These are phyloP conservation scores for Metschnikowia hibisci DNA, from an alignment of 805 yeast genomes.

Conservation along the genomic window DNA sequence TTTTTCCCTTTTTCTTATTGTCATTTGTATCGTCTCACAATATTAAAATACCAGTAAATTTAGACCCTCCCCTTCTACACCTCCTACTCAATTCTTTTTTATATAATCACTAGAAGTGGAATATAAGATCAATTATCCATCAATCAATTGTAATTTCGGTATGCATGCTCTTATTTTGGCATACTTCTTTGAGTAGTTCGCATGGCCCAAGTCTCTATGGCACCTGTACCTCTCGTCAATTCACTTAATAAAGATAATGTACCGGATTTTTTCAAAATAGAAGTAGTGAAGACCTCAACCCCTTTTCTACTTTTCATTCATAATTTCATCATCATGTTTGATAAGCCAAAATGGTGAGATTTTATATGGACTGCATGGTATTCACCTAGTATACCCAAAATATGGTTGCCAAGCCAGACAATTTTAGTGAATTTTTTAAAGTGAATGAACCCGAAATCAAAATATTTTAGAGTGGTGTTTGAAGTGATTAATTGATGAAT, in stretches of 20 bases:
- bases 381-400: constrained; percentile 36
- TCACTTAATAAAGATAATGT: constrained; percentile 30
- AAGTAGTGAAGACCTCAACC: constrained; percentile 41
- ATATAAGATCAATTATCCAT: constrained; percentile 22
- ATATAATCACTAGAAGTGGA: constrained; percentile 68
- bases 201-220: constrained; percentile 78
- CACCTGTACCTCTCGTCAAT: constrained; percentile 54
- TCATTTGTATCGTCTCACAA: too few relatives aligned
- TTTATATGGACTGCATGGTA: constrained; percentile 36
- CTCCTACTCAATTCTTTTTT: too few relatives aligned
- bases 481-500: constrained; percentile 26
- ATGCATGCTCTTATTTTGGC: constrained; percentile 64
- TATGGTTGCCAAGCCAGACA: constrained; percentile 34
- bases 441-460: constrained; percentile 3
- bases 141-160: constrained; percentile 44
- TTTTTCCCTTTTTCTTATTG: too few relatives aligned
- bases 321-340: constrained; percentile 56
- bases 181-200: constrained; percentile 64
- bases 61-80: too few relatives aligned
- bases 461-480: constrained; percentile 2
- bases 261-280: constrained; percentile 69
- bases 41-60: too few relatives aligned
- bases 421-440: constrained; percentile 19
- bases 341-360: constrained; percentile 39
- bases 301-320: constrained; percentile 60